A percentile compares a stretch with the other conserved stretches of the same genome.
phyloP scores from a whole-genome alignment of 495 filamentous ascomycete genomes.

The Tuber indicum region DNA sequence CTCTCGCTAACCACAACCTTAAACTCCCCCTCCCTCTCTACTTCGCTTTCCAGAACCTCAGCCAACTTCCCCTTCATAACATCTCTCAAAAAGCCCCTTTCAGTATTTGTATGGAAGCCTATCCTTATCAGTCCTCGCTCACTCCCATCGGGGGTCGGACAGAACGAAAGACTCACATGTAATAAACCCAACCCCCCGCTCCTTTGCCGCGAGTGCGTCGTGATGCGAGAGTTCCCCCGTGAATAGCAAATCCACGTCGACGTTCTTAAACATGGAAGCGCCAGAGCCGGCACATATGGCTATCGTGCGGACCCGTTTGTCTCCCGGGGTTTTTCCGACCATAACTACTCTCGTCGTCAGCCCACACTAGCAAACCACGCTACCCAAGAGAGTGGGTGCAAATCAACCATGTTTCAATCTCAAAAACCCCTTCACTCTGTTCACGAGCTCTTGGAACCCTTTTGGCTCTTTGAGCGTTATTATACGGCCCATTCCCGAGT shows the following conservation, averaged over 20 bases:
- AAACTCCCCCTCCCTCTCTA: conserved; percentile 46
- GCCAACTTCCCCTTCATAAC: conserved; percentile 63
- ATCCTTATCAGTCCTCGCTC: not conserved
- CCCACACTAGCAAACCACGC: not conserved
- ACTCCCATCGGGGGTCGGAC: no score
- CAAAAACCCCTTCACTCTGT: conserved; percentile 32
- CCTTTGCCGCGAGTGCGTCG: conserved; percentile 74
- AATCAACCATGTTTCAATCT: conserved; percentile 22
- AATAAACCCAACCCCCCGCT: conserved; percentile 79
- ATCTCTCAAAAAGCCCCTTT: conserved; percentile 67
- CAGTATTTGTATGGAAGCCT: conserved; percentile 86
- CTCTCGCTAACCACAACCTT: conserved; percentile 66
- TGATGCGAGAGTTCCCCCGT: conserved; percentile 94
- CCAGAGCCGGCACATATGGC: conserved; percentile 80
- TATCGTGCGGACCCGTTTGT: conserved; percentile 35
- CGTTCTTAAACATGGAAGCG: conserved; percentile 60
- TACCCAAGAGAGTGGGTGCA: not conserved
- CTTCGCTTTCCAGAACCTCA: conserved; percentile 51
- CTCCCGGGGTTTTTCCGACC: conserved; percentile 42
- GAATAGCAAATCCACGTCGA: conserved; percentile 68
- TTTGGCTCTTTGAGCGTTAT: conserved; percentile 18
- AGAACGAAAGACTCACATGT: conserved; percentile 42
- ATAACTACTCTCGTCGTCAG: conserved; percentile 20
- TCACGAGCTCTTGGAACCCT: conserved; percentile 21
- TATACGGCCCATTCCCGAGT: conserved; percentile 35